Base-by-base conservation (phyloP, 164 flowering plant species). In the Litsea cubeba region DNA sequence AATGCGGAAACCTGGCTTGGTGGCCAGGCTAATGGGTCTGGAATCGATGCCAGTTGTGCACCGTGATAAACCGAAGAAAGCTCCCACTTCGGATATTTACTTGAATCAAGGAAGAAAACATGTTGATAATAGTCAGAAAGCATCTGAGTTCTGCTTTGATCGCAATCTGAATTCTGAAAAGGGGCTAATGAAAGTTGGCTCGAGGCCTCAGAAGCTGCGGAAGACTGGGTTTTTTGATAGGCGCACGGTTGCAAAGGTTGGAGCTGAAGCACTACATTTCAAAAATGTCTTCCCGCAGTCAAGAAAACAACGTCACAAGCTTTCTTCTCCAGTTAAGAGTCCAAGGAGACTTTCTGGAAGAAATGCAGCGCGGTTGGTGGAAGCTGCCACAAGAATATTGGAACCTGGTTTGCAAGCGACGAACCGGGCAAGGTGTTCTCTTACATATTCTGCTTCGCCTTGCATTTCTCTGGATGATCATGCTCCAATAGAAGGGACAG, bases 21-120 rank as follows among this genome's bases (percentile, higher is more conserved):
- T 95, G 73, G 99, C 97, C 54, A 82, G 91, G 90, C 82, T 95
- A 1, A 95, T 95, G 99, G 99, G 99, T 15, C 87, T 95, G 75
- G 99, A 95, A 23, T 84, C 94, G 12, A 84, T 95, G 87, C 99
- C 99, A 0, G 74, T 79, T 20, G 74, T 20, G n/a, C 81, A 62
- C 1, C 73, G 76, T 66, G 82, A 82, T 14, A 87, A 84, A 65
- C 72, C 81, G 7, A 83, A 79, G 72, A 87, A 84, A 63, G 72
- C 71, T 57, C 69, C 72, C 1, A 54, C 26, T 62, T 79, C 81
- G 62, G 84, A 77, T 40, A 24, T 11, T 77, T 72, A 10, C 50
- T 51, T 23, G 50, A 72, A 65, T 67, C 72, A 67, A 66, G 82
- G 68, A 23, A 81, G 80, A 62, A 82, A 71, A 15, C 46, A 70